These are phyloP conservation scores for Ananas comosus DNA, from an alignment of 176 grass and related monocot species.

Conservation along the genomic window DNA sequence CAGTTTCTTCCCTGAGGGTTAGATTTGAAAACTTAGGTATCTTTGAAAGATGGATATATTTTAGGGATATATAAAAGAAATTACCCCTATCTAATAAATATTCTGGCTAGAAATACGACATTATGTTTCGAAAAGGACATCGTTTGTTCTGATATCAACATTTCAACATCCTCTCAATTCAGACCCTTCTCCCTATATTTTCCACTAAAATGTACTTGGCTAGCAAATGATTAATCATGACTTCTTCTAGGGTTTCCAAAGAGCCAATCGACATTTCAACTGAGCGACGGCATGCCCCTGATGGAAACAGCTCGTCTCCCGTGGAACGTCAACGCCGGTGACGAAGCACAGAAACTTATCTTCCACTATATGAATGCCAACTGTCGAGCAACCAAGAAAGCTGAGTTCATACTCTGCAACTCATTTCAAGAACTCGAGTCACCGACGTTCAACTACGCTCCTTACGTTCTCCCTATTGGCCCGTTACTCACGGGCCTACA, in stretches of 20 bases:
- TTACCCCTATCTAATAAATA: too few relatives aligned
- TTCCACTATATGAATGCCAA: constrained; percentile 8
- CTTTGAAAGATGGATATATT: too few relatives aligned
- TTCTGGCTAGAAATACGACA: too few relatives aligned
- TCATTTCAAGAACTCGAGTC: constrained; percentile 40
- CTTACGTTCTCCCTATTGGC: constrained; percentile 32
- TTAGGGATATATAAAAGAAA: too few relatives aligned
- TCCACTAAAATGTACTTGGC: neutral
- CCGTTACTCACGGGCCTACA: constrained; percentile 8
- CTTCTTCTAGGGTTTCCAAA: constrained; percentile 13
- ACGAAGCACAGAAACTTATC: neutral
- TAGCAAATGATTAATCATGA: neutral
- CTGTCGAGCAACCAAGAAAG: neutral
- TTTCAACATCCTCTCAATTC: too few relatives aligned
- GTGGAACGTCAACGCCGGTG: constrained; percentile 9
- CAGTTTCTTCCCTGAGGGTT: too few relatives aligned
- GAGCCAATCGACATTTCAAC: constrained; percentile 22
- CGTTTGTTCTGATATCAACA: too few relatives aligned
- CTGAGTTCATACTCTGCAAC: constrained; percentile 46
- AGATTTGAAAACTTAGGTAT: too few relatives aligned
- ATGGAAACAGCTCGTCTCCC: constrained; percentile 16
- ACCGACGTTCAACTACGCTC: constrained; percentile 21
- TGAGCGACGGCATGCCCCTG: constrained; percentile 21
- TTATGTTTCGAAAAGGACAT: too few relatives aligned
- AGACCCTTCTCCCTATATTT: too few relatives aligned